Base-by-base conservation (phyloP, 2,329 filamentous ascomycete species). In the Alternaria tenuissima region DNA sequence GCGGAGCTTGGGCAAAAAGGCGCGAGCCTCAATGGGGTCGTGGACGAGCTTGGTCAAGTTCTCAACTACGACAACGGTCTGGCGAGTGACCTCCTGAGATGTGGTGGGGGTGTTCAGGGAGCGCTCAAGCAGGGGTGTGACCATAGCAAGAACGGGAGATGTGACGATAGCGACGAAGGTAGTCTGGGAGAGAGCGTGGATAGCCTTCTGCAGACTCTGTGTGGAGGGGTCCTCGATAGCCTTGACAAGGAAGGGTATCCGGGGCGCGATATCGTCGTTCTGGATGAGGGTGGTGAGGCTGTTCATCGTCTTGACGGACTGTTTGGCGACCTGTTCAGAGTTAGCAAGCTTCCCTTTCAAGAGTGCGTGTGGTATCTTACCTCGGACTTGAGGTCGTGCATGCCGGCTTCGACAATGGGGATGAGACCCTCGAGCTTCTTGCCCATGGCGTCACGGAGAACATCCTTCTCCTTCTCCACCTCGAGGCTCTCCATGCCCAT, bases 31-130 rank as follows among this genome's bases (percentile, higher is more conserved):
- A 61, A 97, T 88, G 14, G 95, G 95, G 78, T 92, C 94, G 80
- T 99, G 95, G 28, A 99, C 95, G 32, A 99, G 88, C 84, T 97
- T 98, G 62, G 95, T 99, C 83, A 99, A 84, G 82, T 99, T 99
- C 83, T 99, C 95, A 20, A 95, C 91, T 52, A 99, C 96, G 55
- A 99, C 93, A 30, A 96, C 93, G 3, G 95, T 97, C 82, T 97
- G 94, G 63, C 95, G 91, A 57, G 97, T 85, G 22, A 98, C 94
- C 81, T 99, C 95, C 79, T 99, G 95, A 4, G 92, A 86, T 5
- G 95, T 99, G 16, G 88, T 88, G 8, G 94, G 95, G 62, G 90
- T 94, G 84, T 97, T 97, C 63, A 99, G 87, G 18, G 94, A 93
- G 70, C 95, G 91, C 82, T 98, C 95, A 28, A 99, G 88, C 69